Percentiles rank a stretch among this genome's conserved stretches.
Evolutionary conservation across 768 basidiomycete genomes (phyloP).

Genomic region (Hypholoma fasciculare): DNA sequence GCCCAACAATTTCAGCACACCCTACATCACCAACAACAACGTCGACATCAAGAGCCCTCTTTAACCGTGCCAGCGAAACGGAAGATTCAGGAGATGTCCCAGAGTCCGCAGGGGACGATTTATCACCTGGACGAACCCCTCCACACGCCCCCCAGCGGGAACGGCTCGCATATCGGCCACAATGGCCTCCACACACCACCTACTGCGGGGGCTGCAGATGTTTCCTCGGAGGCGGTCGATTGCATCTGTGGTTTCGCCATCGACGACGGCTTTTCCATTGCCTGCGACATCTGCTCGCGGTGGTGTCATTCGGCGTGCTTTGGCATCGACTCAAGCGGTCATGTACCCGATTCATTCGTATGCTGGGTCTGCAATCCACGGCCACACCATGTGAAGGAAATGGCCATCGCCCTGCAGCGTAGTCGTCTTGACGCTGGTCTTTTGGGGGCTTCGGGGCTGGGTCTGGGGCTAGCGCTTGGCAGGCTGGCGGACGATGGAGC

Average conservation of each 20-base stretch:
- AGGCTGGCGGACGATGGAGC: not conserved
- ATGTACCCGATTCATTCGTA: slow-evolving; percentile 71
- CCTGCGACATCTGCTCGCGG: slow-evolving; percentile 77
- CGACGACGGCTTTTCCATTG: slow-evolving; percentile 86
- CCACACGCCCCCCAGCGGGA: not conserved
- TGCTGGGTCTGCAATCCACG: slow-evolving; percentile 61
- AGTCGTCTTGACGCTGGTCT: not conserved
- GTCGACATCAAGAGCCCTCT: not conserved
- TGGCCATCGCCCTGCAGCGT: not conserved
- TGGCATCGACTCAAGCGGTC: slow-evolving; percentile 47
- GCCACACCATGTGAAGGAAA: slow-evolving; percentile 10
- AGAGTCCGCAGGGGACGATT: not conserved
- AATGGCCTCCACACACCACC: not conserved
- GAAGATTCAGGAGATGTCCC: not conserved
- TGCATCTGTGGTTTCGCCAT: slow-evolving; percentile 76
- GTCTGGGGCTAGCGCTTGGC: not conserved
- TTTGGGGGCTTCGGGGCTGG: not conserved
- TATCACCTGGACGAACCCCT: not conserved
- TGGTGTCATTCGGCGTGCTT: slow-evolving; percentile 89
- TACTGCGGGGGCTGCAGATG: not conserved
- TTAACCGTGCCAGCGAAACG: not conserved
- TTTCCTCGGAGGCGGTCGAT: slow-evolving; percentile 45
- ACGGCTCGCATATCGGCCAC: not conserved
- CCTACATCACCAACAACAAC: not conserved
- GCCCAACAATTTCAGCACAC: not conserved